These are phyloP conservation scores for Luvunga scandens DNA, from an alignment of 345 rosid species.

Conservation along the genomic window DNA sequence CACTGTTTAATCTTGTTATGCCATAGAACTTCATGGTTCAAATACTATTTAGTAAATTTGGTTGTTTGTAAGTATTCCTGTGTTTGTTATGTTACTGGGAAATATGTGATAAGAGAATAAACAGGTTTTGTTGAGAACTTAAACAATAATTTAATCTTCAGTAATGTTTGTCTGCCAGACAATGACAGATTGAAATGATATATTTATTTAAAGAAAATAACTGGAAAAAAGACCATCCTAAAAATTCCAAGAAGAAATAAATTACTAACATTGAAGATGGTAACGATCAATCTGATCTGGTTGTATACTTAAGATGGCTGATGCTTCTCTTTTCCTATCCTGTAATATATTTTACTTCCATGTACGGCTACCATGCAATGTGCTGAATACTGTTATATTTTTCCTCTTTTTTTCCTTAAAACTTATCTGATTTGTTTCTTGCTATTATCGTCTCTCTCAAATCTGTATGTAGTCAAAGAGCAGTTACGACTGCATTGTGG, in stretches of 20 bases:
- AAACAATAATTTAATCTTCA: background rate
- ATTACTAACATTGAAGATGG: background rate
- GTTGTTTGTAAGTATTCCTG: background rate
- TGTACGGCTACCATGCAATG: background rate
- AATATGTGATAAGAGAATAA: background rate
- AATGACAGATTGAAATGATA: background rate
- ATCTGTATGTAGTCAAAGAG: slow-evolving; percentile 70
- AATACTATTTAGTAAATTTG: background rate
- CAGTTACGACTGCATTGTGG: slow-evolving; percentile 95
- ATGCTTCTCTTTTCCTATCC: background rate
- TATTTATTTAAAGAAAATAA: background rate
- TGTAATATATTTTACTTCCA: background rate
- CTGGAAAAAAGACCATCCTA: background rate
- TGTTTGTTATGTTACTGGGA: background rate
- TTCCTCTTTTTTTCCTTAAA: background rate
- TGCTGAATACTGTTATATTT: background rate
- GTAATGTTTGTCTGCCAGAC: background rate
- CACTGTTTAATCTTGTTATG: background rate
- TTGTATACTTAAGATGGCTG: background rate
- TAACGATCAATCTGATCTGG: background rate
- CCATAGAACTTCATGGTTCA: background rate
- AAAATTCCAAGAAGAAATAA: background rate
- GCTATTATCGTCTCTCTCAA: slow-evolving; percentile 14
- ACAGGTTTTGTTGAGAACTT: background rate
- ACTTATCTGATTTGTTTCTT: background rate